phyloP scores from a whole-genome alignment of 176 grass and related monocot genomes.

The Oryza meridionalis region DNA sequence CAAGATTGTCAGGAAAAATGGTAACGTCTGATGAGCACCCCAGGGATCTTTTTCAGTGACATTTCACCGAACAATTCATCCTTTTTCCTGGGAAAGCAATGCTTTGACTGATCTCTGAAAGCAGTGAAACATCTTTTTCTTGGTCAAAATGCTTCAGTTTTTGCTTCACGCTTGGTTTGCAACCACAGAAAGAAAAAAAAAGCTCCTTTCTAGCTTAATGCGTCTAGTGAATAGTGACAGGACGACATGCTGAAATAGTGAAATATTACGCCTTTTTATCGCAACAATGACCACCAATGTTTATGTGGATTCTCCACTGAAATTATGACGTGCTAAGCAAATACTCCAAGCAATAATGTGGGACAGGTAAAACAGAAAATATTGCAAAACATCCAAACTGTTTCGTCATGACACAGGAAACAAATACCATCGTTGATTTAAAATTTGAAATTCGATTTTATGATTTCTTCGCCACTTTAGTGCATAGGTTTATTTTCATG shows the following conservation, averaged over 20 bases:
- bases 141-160: not conserved
- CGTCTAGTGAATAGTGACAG: not conserved
- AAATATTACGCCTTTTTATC: constrained; percentile 22
- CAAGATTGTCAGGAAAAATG: constrained; percentile 32
- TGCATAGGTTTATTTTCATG: not conserved
- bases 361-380: not conserved
- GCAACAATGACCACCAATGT: not conserved
- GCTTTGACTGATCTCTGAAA: constrained; percentile 24
- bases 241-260: constrained; percentile 2
- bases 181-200: not conserved
- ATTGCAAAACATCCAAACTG: not conserved
- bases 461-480: not conserved
- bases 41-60: constrained; percentile 12
- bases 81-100: not conserved
- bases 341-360: not conserved
- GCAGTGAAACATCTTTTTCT: not conserved
- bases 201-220: not conserved
- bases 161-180: not conserved
- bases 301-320: not conserved
- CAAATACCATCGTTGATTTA: too few species aligned
- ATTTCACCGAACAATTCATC: constrained; percentile 18
- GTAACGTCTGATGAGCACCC: not conserved
- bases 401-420: not conserved
- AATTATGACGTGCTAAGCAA: not conserved
- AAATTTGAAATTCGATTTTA: too few species aligned